These are phyloP conservation scores for Aspergillus haitiensis DNA, from an alignment of 495 filamentous ascomycete species.

Conservation along the genomic window DNA sequence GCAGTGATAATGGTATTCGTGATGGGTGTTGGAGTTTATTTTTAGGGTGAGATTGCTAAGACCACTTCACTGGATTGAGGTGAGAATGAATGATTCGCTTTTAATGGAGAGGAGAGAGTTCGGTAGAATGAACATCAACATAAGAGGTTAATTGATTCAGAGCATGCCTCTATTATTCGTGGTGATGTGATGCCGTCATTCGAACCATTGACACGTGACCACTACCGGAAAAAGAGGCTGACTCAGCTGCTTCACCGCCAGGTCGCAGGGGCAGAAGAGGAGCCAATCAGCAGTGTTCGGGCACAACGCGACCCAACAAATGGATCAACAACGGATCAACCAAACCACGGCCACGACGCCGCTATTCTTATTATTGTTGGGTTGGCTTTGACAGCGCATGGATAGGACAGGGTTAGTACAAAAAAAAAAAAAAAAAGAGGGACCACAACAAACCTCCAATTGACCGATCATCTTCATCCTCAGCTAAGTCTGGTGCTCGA, in stretches of 20 bases:
- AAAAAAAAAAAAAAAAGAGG: constrained; percentile 2
- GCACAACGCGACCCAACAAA: constrained; percentile 43
- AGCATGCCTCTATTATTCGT: too few species aligned
- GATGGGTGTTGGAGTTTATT: too few species aligned
- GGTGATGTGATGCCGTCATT: constrained; percentile 16
- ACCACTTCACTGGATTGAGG: too few species aligned
- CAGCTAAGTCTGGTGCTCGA: constrained; percentile 22
- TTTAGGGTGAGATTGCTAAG: too few species aligned
- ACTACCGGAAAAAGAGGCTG: constrained; percentile 23
- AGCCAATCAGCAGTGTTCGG: constrained; percentile 35
- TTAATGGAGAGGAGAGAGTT: too few species aligned
- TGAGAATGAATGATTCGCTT: too few species aligned
- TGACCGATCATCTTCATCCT: constrained; percentile 29
- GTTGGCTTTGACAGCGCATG: constrained; percentile 29
- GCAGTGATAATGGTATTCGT: too few species aligned
- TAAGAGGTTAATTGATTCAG: too few species aligned
- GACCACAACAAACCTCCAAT: constrained; percentile 26
- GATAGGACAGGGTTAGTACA: constrained; percentile 11
- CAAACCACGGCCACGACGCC: constrained; percentile 6
- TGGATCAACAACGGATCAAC: constrained; percentile 38
- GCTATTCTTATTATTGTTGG: not conserved
- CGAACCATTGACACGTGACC: constrained; percentile 19
- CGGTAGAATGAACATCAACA: too few species aligned
- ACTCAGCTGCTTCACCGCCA: constrained; percentile 22
- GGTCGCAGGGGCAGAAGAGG: constrained; percentile 18